Conservation (phyloP, 164 flowering plant species). For the Malania oleifera region DNA sequence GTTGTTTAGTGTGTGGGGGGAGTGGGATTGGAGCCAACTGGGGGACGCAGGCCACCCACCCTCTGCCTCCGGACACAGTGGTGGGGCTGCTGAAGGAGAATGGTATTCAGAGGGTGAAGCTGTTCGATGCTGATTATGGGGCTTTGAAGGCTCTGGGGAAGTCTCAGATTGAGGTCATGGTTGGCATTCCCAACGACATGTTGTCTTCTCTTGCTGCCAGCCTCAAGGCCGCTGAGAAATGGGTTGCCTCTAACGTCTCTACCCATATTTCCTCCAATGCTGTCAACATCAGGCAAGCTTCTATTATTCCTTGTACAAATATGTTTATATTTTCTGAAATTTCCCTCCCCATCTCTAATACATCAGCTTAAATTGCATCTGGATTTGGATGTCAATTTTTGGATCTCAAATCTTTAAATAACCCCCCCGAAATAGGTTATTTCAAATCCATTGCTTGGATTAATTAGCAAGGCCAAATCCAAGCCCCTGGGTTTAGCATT, state of each 20-base stretch:
- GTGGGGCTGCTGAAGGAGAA: conserved; percentile 67
- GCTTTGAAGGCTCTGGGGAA: conserved; percentile 47
- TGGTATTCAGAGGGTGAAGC: conserved; percentile 81
- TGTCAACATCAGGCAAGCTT: conserved; percentile 64
- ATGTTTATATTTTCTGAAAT: background rate
- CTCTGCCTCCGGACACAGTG: conserved; percentile 49
- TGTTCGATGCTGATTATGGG: conserved; percentile 81
- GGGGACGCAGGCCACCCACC: conserved; percentile 84
- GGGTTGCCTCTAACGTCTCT: conserved; percentile 88
- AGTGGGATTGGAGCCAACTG: conserved; percentile 82
- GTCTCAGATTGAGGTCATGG: conserved; percentile 82
- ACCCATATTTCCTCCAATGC: conserved; percentile 33
- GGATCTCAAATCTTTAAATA: too few relatives aligned
- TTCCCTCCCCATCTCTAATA: too few relatives aligned
- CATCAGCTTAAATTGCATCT: too few relatives aligned
- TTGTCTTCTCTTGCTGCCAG: conserved; percentile 52
- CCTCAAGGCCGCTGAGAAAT: conserved; percentile 75
- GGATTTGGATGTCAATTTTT: too few relatives aligned
- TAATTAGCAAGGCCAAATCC: too few relatives aligned
- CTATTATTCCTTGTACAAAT: background rate
- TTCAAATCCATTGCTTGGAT: too few relatives aligned
- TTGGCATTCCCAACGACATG: conserved; percentile 95
- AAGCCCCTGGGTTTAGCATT: too few relatives aligned
- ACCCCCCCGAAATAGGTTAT: too few relatives aligned
- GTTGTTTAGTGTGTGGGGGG: conserved; percentile 22